These are phyloP conservation scores for Chlorella sp. DNA, from an alignment of 139 green algal genomes.

Conservation along the genomic window DNA sequence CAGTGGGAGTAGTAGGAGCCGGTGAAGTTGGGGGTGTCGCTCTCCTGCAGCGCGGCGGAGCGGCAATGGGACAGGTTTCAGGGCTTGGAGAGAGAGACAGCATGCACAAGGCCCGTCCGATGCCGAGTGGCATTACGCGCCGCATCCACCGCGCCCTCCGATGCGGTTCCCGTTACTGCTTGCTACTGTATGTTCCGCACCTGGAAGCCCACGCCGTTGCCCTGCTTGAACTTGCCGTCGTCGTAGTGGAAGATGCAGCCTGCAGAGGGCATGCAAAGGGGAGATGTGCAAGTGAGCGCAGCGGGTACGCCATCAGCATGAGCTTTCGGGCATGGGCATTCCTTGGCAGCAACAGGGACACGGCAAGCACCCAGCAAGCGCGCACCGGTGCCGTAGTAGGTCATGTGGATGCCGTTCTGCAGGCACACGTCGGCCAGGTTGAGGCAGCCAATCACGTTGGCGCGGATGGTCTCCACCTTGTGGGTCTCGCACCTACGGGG, in stretches of 20 bases:
- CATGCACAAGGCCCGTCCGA: too few species aligned
- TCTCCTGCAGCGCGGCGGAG: constrained; percentile 54
- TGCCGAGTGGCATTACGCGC: too few species aligned
- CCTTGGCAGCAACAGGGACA: too few species aligned
- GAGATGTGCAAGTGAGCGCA: not conserved
- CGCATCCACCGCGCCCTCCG: too few species aligned
- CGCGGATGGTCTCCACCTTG: constrained; percentile 94
- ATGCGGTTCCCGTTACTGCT: too few species aligned
- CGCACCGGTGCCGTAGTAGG: constrained; percentile 88
- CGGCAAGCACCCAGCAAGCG: not conserved
- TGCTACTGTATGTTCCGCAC: too few species aligned
- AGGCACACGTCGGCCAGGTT: constrained; percentile 88
- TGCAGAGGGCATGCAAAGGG: not conserved
- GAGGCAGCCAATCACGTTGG: constrained; percentile 95
- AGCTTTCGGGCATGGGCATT: too few species aligned
- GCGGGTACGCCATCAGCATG: not conserved
- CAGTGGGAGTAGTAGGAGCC: constrained; percentile 97
- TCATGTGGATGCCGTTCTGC: constrained; percentile 86
- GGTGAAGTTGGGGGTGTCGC: constrained; percentile 95
- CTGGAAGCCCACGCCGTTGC: constrained; percentile 90
- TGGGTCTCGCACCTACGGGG: constrained; percentile 79
- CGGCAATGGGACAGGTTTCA: too few species aligned
- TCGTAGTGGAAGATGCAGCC: constrained; percentile 99
- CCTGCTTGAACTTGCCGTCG: constrained; percentile 76
- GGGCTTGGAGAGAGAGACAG: too few species aligned